Conservation (phyloP, 371 early-diverging fungal genomes). For the Encephalitozoon romaleae region DNA sequence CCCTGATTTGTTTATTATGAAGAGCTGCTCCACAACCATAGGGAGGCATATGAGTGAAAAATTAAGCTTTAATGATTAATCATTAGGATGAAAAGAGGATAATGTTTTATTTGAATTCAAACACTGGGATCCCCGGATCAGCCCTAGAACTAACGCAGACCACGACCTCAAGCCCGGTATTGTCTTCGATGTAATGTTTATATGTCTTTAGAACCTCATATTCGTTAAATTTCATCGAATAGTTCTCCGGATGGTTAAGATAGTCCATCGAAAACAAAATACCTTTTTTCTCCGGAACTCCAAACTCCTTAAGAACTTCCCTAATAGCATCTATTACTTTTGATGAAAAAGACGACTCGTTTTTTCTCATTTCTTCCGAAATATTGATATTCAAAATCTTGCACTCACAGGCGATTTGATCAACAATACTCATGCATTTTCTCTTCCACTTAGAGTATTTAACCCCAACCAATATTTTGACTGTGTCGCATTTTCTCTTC, state of each 20-base stretch:
- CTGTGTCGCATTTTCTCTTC: conserved; percentile 5
- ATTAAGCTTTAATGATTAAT: background rate
- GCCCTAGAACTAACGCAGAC: background rate
- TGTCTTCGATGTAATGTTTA: conserved; percentile 30
- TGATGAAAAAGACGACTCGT: background rate
- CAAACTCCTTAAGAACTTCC: conserved; percentile 4
- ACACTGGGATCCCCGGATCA: conserved; percentile 40
- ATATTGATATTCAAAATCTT: background rate
- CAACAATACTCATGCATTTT: conserved; percentile 30
- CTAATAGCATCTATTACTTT: background rate
- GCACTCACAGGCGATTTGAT: conserved; percentile 1
- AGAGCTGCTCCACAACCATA: conserved; percentile 26
- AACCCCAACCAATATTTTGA: conserved; percentile 30
- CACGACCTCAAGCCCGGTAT: background rate
- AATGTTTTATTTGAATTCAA: conserved; percentile 35
- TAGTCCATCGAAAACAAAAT: conserved; percentile 52
- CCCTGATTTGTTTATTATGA: conserved; percentile 50
- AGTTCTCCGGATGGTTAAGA: conserved; percentile 24
- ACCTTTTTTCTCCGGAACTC: conserved; percentile 33
- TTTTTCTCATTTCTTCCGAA: background rate
- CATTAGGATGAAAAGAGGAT: background rate
- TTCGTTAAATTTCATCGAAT: conserved; percentile 39
- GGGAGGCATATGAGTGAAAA: background rate
- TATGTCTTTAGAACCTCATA: conserved; percentile 26
- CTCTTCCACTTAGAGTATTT: conserved; percentile 46